A percentile compares a stretch with the other conserved stretches of the same genome.
Conservation (phyloP, 352 stramenopile genomes). For the Globisporangium emineosum region DNA sequence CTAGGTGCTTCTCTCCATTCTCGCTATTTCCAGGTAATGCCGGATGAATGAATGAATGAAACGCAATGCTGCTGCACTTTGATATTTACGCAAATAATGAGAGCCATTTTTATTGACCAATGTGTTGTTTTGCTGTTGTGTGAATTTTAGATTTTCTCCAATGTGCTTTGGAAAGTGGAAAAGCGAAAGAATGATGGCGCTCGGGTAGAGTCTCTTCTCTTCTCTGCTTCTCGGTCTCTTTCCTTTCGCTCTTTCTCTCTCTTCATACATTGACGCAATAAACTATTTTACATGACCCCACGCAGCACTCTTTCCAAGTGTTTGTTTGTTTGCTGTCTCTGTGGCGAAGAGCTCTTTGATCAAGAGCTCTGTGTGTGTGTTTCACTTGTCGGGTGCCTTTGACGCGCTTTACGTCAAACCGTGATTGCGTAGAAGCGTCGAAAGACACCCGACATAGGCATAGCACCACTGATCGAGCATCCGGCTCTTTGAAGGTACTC, state of each 20-base stretch:
- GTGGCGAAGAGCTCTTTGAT: not conserved
- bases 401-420: too few relatives aligned
- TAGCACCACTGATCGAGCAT: too few relatives aligned
- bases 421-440: too few relatives aligned
- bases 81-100: not conserved
- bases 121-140: not conserved
- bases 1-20: not conserved
- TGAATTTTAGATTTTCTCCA: not conserved
- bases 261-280: conserved; percentile 8
- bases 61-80: not conserved
- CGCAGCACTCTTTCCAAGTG: not conserved
- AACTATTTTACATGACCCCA: conserved; percentile 8
- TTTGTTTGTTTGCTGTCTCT: not conserved
- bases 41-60: not conserved
- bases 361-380: not conserved
- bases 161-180: too few relatives aligned
- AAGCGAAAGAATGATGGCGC: not conserved
- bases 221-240: not conserved
- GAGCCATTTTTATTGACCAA: not conserved
- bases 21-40: not conserved
- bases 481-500: too few relatives aligned
- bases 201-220: not conserved
- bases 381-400: too few relatives aligned
- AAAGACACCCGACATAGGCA: too few relatives aligned
- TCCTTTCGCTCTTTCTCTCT: too few relatives aligned